phyloP scores from a whole-genome alignment of 441 rosid species.

The Erysimum cheiri region DNA sequence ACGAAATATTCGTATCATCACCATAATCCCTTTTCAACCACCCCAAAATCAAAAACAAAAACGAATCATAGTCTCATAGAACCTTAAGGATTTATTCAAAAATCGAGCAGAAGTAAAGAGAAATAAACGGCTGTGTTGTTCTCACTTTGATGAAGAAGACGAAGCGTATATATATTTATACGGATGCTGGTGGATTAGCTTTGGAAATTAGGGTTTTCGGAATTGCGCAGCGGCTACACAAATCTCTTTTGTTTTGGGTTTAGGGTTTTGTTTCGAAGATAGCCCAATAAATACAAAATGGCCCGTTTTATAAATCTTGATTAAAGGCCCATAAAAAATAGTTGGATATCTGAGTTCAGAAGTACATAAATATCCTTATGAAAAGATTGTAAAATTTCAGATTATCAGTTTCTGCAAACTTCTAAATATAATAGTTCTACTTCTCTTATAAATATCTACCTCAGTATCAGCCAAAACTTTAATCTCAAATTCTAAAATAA shows the following conservation, averaged over 20 bases:
- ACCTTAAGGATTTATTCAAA: no score
- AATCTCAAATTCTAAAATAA: no score
- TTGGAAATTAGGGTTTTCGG: conserved; percentile 27
- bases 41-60: no score
- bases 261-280: background rate
- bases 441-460: no score
- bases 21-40: conserved; percentile 41
- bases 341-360: no score
- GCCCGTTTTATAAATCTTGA: background rate
- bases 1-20: conserved; percentile 73
- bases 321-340: background rate
- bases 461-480: no score
- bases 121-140: background rate
- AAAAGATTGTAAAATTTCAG: no score
- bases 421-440: no score
- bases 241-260: background rate
- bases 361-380: no score
- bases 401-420: no score
- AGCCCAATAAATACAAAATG: background rate
- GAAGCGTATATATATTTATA: conserved; percentile 15
- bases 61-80: no score
- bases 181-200: background rate
- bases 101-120: background rate
- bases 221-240: background rate
- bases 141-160: background rate